A percentile compares a stretch with the other conserved stretches of the same genome.
These are phyloP conservation scores for Candida sp. DNA, from an alignment of 1,139 yeast species.

Conservation along the genomic window DNA sequence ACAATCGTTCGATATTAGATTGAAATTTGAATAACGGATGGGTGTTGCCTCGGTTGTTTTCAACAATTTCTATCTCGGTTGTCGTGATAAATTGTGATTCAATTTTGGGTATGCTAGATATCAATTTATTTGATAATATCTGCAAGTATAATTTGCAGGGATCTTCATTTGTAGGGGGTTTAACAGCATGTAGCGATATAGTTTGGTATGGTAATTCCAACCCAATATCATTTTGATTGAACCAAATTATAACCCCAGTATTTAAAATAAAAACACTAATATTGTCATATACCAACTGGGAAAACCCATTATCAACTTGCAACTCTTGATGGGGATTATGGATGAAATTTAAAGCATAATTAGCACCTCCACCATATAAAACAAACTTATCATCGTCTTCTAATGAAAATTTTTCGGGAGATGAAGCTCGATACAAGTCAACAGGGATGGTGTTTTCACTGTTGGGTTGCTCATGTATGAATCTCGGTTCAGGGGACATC, in stretches of 20 bases:
- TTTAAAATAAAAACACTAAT: slow-evolving; percentile 37
- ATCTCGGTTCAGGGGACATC: slow-evolving; percentile 15
- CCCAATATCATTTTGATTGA: slow-evolving; percentile 22
- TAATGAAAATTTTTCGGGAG: slow-evolving; percentile 37
- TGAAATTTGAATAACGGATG: not conserved
- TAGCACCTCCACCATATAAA: slow-evolving; percentile 36
- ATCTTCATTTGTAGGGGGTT: slow-evolving; percentile 10
- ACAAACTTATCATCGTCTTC: slow-evolving; percentile 42
- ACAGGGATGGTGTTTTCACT: slow-evolving; percentile 40
- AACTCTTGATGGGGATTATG: slow-evolving; percentile 7
- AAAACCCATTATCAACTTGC: not conserved
- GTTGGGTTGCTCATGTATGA: slow-evolving; percentile 34
- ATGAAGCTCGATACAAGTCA: slow-evolving; percentile 29
- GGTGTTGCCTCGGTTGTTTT: not conserved
- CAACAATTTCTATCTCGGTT: slow-evolving; percentile 16
- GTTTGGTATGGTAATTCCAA: slow-evolving; percentile 38
- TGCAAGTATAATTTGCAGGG: slow-evolving; percentile 28
- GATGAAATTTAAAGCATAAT: slow-evolving; percentile 12
- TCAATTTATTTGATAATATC: slow-evolving; percentile 19
- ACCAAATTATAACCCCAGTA: slow-evolving; percentile 36
- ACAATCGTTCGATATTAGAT: slow-evolving; percentile 17
- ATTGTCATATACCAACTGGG: slow-evolving; percentile 5
- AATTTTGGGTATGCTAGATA: slow-evolving; percentile 4
- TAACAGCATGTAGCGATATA: slow-evolving; percentile 38
- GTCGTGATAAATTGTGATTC: slow-evolving; percentile 15